Percentiles rank a stretch among this genome's conserved stretches.
Evolutionary conservation across 331 rosid species (phyloP).

Genomic region (Quercus lobata): DNA sequence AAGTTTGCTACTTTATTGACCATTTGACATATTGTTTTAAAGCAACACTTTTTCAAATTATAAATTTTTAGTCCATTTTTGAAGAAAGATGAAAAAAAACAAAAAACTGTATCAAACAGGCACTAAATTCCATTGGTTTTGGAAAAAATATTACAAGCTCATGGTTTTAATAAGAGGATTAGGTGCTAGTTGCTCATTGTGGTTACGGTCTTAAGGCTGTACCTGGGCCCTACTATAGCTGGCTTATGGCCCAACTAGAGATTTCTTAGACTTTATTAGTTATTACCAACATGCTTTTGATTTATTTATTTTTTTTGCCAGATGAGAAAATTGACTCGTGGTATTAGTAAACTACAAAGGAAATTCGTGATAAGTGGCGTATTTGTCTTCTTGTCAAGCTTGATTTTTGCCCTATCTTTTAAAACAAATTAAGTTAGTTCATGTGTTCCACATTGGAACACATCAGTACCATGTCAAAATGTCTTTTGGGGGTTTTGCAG

Average conservation of each 20-base stretch:
- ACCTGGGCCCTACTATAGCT: constrained; percentile 28
- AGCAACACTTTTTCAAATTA: too few relatives aligned
- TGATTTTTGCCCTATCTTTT: background rate
- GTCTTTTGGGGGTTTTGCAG: background rate
- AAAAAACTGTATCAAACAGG: too few relatives aligned
- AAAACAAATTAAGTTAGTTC: background rate
- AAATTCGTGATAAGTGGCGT: background rate
- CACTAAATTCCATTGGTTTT: background rate
- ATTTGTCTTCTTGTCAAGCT: background rate
- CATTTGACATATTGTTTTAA: too few relatives aligned
- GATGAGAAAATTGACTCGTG: constrained; percentile 10
- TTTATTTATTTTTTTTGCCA: background rate
- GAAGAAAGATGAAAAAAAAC: too few relatives aligned
- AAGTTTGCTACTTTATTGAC: background rate
- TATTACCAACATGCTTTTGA: background rate
- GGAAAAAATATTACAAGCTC: background rate
- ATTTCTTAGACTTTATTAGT: background rate
- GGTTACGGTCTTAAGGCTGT: background rate
- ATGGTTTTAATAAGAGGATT: background rate
- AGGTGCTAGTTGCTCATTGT: background rate
- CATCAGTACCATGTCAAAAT: background rate
- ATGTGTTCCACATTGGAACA: constrained; percentile 14
- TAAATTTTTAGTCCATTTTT: too few relatives aligned
- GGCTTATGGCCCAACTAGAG: background rate
- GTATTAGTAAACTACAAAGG: constrained; percentile 13